Conservation (phyloP, 768 basidiomycete genomes). For the Clitopilus passeckerianus region DNA sequence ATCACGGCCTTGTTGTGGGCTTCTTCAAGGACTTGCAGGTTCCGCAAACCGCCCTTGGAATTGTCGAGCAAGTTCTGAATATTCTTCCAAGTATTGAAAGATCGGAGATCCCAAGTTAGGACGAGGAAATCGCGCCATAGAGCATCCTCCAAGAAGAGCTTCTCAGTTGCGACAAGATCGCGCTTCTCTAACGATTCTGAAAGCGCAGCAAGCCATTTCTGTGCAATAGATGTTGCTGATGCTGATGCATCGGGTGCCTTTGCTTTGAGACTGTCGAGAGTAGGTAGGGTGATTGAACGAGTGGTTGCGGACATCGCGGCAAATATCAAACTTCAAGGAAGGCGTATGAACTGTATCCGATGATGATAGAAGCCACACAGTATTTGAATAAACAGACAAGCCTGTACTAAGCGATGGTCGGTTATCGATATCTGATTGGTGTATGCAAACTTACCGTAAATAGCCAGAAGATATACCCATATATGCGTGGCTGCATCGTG, state of each 20-base stretch:
- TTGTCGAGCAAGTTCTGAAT: constrained; percentile 5
- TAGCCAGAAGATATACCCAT: neutral
- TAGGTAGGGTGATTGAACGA: constrained; percentile 2
- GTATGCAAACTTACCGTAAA: neutral
- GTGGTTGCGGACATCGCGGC: neutral
- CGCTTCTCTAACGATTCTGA: constrained; percentile 4
- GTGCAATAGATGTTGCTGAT: constrained; percentile 8
- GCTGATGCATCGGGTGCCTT: constrained; percentile 1
- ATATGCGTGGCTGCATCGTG: neutral
- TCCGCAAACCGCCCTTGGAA: constrained; percentile 1
- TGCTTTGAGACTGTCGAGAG: constrained; percentile 10
- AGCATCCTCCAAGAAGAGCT: constrained; percentile 6
- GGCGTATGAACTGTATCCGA: neutral
- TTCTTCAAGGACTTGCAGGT: constrained; percentile 3
- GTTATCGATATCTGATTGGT: neutral
- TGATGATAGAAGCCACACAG: neutral
- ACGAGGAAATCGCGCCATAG: constrained; percentile 10
- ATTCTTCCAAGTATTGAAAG: constrained; percentile 6
- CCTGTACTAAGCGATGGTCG: neutral
- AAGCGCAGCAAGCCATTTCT: constrained; percentile 15
- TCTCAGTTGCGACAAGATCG: neutral
- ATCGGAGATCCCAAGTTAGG: constrained; percentile 10
- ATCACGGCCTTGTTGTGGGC: constrained; percentile 5
- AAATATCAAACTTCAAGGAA: neutral
- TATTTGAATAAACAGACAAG: neutral